phyloP scores from a whole-genome alignment of 2,329 filamentous ascomycete species.

The Fusarium odoratissimum region DNA sequence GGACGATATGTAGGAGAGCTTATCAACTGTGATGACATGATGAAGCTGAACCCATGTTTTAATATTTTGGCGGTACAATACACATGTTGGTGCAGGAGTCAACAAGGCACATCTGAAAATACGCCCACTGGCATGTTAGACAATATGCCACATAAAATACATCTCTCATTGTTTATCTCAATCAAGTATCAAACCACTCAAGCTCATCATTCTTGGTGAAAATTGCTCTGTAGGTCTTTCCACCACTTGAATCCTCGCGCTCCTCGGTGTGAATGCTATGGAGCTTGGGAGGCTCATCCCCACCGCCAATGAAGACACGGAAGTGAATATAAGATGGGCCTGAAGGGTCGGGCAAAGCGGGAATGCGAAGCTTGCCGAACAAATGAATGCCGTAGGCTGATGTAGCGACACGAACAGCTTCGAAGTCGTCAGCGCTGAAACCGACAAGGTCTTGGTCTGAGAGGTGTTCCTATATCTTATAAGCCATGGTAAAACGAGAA shows the following conservation, averaged over 20 bases:
- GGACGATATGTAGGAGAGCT: constrained; percentile 58
- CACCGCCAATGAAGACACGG: constrained; percentile 88
- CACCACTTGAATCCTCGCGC: constrained; percentile 89
- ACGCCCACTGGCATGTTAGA: neutral
- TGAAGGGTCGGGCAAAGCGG: constrained; percentile 53
- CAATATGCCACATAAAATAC: constrained; percentile 4
- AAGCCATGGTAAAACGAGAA: neutral
- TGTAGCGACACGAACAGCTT: constrained; percentile 93
- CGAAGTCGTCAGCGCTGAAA: constrained; percentile 81
- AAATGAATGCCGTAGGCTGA: constrained; percentile 82
- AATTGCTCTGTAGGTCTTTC: constrained; percentile 94
- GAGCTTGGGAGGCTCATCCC: constrained; percentile 82
- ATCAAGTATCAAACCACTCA: constrained; percentile 65
- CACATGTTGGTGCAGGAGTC: constrained; percentile 27
- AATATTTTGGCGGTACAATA: constrained; percentile 27
- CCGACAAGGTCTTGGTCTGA: constrained; percentile 89
- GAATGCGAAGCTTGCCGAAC: constrained; percentile 76
- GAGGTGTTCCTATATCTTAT: constrained; percentile 23
- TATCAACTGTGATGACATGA: neutral
- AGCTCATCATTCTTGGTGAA: constrained; percentile 91
- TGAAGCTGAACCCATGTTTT: constrained; percentile 29
- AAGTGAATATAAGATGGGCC: constrained; percentile 83
- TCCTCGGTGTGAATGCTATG: constrained; percentile 94
- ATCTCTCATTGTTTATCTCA: constrained; percentile 20
- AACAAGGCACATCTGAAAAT: constrained; percentile 29